Conservation (phyloP, 1,139 yeast genomes). For the Nadsonia starkeyi-henricii region DNA sequence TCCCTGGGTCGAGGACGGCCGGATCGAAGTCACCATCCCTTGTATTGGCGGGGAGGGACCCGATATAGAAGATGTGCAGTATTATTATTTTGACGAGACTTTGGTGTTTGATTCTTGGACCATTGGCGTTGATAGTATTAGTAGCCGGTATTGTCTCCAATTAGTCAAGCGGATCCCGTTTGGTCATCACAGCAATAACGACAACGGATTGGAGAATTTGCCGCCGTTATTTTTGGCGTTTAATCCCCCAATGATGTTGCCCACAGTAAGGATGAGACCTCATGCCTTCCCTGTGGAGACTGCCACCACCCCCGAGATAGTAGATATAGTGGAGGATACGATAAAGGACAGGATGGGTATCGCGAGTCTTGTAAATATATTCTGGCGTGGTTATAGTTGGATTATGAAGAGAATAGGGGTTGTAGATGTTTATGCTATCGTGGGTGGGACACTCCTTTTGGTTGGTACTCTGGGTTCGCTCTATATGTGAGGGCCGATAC, state of each 20-base stretch:
- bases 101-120: neutral
- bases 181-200: neutral
- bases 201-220: neutral
- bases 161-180: neutral
- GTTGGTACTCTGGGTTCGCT: no score
- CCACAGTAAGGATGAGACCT: neutral
- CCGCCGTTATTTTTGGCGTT: neutral
- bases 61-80: neutral
- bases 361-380: no score
- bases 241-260: neutral
- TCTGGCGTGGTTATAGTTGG: no score
- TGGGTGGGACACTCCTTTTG: no score
- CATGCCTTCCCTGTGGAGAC: no score
- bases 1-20: neutral
- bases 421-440: no score
- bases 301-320: no score
- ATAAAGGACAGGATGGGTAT: no score
- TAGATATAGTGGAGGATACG: no score
- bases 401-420: no score
- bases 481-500: no score
- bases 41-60: neutral
- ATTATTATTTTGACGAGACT: neutral
- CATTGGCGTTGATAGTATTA: neutral
- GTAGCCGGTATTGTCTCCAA: neutral
- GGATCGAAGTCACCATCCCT: neutral